Percentiles rank a stretch among this genome's conserved stretches.
Evolutionary conservation across 164 flowering plant genomes (phyloP).

Genomic region (Vitis vinifera): DNA sequence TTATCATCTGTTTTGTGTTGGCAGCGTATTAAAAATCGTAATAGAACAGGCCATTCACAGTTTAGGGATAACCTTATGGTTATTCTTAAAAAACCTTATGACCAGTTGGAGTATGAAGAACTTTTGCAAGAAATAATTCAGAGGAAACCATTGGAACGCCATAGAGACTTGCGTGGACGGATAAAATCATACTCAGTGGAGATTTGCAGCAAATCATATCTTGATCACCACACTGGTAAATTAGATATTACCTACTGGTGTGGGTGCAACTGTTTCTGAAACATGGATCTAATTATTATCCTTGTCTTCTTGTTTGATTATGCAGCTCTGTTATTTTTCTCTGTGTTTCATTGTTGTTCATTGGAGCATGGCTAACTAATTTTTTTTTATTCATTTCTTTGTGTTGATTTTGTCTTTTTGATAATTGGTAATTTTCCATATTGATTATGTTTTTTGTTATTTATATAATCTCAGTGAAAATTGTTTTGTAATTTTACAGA

Average conservation of each 20-base stretch:
- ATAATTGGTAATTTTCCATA: neutral
- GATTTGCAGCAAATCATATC: conserved; percentile 31
- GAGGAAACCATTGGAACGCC: conserved; percentile 9
- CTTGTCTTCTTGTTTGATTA: neutral
- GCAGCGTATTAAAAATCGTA: conserved; percentile 1
- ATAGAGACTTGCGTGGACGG: conserved; percentile 26
- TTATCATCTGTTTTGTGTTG: too few relatives aligned
- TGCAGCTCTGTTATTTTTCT: neutral
- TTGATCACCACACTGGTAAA: conserved; percentile 40
- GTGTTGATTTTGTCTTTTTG: neutral
- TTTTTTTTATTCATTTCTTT: neutral
- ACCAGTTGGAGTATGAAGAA: conserved; percentile 21
- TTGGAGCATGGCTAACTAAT: neutral
- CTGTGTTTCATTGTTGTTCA: neutral
- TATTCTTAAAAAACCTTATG: conserved; percentile 31
- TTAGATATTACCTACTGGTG: neutral
- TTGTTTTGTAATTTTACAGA: conserved; percentile 20
- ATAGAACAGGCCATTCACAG: neutral
- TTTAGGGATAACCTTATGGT: conserved; percentile 30
- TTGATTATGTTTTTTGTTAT: neutral
- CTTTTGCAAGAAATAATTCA: conserved; percentile 12
- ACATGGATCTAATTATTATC: too few relatives aligned
- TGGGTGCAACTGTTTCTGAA: too few relatives aligned
- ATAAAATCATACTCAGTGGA: conserved; percentile 13
- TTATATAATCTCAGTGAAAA: neutral